A percentile compares a stretch with the other conserved stretches of the same genome.
These are phyloP conservation scores for Saccharomyces kudriavzevii DNA, from an alignment of 805 yeast genomes.

Conservation along the genomic window DNA sequence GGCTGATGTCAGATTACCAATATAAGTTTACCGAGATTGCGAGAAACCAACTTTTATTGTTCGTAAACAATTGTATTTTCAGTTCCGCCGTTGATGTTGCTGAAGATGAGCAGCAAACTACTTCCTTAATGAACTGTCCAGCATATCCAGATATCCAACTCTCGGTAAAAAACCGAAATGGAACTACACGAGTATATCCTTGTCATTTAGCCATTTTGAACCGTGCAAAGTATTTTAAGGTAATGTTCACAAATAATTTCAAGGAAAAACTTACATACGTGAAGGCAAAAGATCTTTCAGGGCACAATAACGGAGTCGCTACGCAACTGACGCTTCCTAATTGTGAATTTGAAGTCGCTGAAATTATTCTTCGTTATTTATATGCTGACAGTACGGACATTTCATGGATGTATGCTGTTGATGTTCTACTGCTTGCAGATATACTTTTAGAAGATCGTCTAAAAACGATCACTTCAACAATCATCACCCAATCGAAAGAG, in stretches of 20 bases:
- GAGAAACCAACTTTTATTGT: constrained; percentile 17
- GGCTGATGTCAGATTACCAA: constrained; percentile 29
- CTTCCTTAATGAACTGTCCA: background rate
- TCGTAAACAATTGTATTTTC: constrained; percentile 20
- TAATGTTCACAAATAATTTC: constrained; percentile 51
- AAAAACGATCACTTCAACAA: constrained; percentile 52
- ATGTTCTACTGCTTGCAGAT: constrained; percentile 53
- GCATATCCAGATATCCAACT: constrained; percentile 44
- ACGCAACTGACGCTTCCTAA: constrained; percentile 10
- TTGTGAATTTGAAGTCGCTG: constrained; percentile 34
- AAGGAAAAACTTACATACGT: constrained; percentile 24
- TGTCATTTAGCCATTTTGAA: constrained; percentile 53
- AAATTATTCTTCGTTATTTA: constrained; percentile 44
- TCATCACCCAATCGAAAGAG: constrained; percentile 29
- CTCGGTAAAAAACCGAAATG: constrained; percentile 27
- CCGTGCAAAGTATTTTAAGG: constrained; percentile 55
- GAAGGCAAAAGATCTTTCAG: background rate
- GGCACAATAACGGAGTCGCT: background rate
- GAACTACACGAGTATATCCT: constrained; percentile 40
- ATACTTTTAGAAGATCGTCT: constrained; percentile 49
- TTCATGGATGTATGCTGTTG: constrained; percentile 44
- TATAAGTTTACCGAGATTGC: constrained; percentile 26
- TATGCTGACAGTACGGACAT: constrained; percentile 55
- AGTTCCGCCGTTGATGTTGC: constrained; percentile 3
- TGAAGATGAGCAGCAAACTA: background rate